A percentile compares a stretch with the other conserved stretches of the same genome.
These are phyloP conservation scores for Collybia mongolica DNA, from an alignment of 768 basidiomycete species.

Conservation along the genomic window DNA sequence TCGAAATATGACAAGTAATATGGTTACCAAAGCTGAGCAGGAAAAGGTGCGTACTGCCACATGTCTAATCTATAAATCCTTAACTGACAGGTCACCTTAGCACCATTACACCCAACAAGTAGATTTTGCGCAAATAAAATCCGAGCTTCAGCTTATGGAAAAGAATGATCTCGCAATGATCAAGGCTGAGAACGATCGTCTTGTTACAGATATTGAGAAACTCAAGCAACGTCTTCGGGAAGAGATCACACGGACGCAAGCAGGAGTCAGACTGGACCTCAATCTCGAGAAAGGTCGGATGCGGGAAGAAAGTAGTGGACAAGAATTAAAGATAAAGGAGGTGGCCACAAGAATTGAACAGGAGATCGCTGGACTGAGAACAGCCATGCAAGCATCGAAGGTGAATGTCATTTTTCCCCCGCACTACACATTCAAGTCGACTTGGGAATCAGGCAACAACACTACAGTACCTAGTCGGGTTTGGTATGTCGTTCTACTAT, in stretches of 20 bases:
- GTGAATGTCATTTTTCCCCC: conserved; percentile 29
- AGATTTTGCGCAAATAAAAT: conserved; percentile 95
- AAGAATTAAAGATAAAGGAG: conserved; percentile 96
- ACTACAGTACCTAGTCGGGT: conserved; percentile 83
- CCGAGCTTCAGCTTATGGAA: conserved; percentile 93
- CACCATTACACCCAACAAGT: conserved; percentile 95
- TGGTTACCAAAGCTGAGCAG: conserved; percentile 95
- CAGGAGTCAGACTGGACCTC: conserved; percentile 89
- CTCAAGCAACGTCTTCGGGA: conserved; percentile 91
- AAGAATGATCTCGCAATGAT: conserved; percentile 95
- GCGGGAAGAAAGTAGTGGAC: conserved; percentile 86
- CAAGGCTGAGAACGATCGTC: conserved; percentile 95
- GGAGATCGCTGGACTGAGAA: conserved; percentile 86
- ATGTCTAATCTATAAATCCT: background rate
- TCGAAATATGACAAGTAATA: conserved; percentile 91
- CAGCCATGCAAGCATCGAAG: conserved; percentile 84
- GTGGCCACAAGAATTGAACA: conserved; percentile 97
- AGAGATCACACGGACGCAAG: conserved; percentile 89
- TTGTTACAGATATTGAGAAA: conserved; percentile 89
- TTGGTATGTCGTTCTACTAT: conserved; percentile 52
- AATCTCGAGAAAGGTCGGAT: conserved; percentile 97
- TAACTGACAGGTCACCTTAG: conserved; percentile 33
- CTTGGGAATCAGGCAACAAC: conserved; percentile 63
- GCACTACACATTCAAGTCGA: background rate
- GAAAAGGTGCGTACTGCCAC: conserved; percentile 69